phyloP scores from a whole-genome alignment of 805 yeast species.

The Osmozyma mogii region DNA sequence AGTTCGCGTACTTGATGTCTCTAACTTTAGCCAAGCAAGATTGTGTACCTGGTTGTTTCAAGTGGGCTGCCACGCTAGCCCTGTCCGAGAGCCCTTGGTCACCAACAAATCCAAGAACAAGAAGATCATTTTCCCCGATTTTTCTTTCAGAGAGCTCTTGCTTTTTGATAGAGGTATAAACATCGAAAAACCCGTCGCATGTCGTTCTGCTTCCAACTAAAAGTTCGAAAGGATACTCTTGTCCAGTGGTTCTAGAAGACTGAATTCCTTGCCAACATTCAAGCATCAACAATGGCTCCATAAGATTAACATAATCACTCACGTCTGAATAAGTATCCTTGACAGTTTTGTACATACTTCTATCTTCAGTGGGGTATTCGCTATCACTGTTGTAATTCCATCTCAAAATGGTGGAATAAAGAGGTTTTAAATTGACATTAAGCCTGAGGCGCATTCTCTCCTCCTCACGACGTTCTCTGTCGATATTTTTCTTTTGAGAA shows the following conservation, averaged over 20 bases:
- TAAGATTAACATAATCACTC: slow-evolving; percentile 57
- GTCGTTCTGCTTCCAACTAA: slow-evolving; percentile 73
- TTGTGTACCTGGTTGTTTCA: slow-evolving; percentile 23
- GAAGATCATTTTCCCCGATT: slow-evolving; percentile 67
- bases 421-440: slow-evolving; percentile 67
- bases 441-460: slow-evolving; percentile 73
- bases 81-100: slow-evolving; percentile 8
- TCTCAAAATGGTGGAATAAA: slow-evolving; percentile 57
- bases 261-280: slow-evolving; percentile 94
- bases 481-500: slow-evolving; percentile 20
- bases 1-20: slow-evolving; percentile 57
- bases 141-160: slow-evolving; percentile 42
- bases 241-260: slow-evolving; percentile 58
- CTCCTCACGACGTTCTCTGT: slow-evolving; percentile 45
- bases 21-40: slow-evolving; percentile 77
- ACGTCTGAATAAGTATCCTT: slow-evolving; percentile 49
- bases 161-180: slow-evolving; percentile 64
- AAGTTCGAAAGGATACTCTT: slow-evolving; percentile 54
- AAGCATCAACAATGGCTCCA: slow-evolving; percentile 73
- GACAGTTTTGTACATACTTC: slow-evolving; percentile 36
- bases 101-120: slow-evolving; percentile 44
- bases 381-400: slow-evolving; percentile 65
- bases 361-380: slow-evolving; percentile 52
- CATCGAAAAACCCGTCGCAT: slow-evolving; percentile 82
- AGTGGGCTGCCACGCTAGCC: slow-evolving; percentile 10